These are phyloP conservation scores for Pilatotrama ljubarskyi DNA, from an alignment of 768 basidiomycete species.

Conservation along the genomic window DNA sequence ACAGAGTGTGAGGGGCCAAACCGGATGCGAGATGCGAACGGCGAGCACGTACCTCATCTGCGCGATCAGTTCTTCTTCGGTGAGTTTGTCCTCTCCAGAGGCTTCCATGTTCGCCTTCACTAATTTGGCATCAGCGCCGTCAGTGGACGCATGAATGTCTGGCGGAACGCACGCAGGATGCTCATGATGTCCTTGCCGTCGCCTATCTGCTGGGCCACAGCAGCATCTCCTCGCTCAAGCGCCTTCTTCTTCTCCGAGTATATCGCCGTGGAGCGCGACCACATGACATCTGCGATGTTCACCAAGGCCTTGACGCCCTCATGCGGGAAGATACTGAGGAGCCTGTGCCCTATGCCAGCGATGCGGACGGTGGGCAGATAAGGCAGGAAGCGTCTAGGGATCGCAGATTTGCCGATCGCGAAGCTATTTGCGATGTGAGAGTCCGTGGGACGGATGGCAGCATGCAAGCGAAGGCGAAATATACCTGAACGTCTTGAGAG, in stretches of 20 bases:
- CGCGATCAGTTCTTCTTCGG: constrained; percentile 14
- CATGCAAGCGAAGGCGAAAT: too few relatives aligned
- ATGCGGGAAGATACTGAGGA: constrained; percentile 37
- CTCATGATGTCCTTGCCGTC: constrained; percentile 48
- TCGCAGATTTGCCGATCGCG: too few relatives aligned
- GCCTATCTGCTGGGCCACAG: constrained; percentile 5
- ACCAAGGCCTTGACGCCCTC: constrained; percentile 33
- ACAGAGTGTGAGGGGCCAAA: too few relatives aligned
- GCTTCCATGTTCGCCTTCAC: constrained; percentile 20
- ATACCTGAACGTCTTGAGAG: constrained; percentile 26
- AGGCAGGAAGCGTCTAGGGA: neutral
- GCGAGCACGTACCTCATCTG: constrained; percentile 20
- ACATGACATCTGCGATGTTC: constrained; percentile 38
- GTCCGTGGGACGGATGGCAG: too few relatives aligned
- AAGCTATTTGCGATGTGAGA: too few relatives aligned
- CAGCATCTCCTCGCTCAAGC: constrained; percentile 36
- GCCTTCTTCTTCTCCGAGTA: constrained; percentile 40
- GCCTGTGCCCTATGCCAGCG: constrained; percentile 32
- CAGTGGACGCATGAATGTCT: too few relatives aligned
- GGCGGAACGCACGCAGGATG: constrained; percentile 40
- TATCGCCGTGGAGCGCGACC: constrained; percentile 32
- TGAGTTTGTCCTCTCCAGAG: constrained; percentile 6
- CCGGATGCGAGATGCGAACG: too few relatives aligned
- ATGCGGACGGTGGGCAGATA: constrained; percentile 14
- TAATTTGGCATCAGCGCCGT: neutral